Evolutionary conservation across 805 yeast genomes (phyloP).

Genomic region (Ogataea sp.): DNA sequence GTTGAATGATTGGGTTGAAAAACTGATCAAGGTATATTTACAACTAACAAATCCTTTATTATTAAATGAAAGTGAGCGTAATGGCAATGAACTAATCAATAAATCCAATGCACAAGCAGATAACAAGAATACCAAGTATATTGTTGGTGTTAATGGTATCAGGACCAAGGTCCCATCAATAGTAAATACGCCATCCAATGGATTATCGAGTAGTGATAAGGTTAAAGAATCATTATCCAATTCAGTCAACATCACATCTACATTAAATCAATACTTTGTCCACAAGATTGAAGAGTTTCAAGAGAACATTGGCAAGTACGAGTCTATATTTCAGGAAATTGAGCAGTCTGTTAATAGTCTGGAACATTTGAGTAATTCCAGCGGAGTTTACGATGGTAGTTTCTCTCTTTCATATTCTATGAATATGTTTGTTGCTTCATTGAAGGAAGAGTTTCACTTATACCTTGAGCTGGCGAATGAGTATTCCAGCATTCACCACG

Average conservation of each 20-base stretch:
- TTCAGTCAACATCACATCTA: constrained; percentile 43
- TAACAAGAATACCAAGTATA: constrained; percentile 9
- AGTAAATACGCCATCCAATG: constrained; percentile 26
- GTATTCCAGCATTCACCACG: constrained; percentile 63
- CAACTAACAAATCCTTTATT: constrained; percentile 29
- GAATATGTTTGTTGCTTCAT: constrained; percentile 49
- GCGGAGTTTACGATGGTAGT: background rate
- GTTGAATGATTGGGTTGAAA: constrained; percentile 32
- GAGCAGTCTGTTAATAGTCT: constrained; percentile 58
- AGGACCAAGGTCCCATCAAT: constrained; percentile 13
- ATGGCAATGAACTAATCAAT: no score
- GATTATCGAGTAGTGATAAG: constrained; percentile 8
- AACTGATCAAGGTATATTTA: constrained; percentile 25
- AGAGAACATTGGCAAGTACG: constrained; percentile 41
- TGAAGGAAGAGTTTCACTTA: constrained; percentile 58
- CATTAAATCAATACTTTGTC: constrained; percentile 42
- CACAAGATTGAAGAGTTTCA: constrained; percentile 33
- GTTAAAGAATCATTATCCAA: constrained; percentile 19
- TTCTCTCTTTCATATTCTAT: constrained; percentile 25
- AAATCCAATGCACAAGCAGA: no score
- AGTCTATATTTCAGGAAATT: constrained; percentile 41
- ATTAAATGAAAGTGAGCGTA: background rate
- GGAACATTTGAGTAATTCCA: constrained; percentile 30
- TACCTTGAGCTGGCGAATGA: constrained; percentile 72
- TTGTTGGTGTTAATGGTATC: constrained; percentile 25